These are phyloP conservation scores for Debaryomyces coudertii DNA, from an alignment of 1,139 yeast species.

Conservation along the genomic window DNA sequence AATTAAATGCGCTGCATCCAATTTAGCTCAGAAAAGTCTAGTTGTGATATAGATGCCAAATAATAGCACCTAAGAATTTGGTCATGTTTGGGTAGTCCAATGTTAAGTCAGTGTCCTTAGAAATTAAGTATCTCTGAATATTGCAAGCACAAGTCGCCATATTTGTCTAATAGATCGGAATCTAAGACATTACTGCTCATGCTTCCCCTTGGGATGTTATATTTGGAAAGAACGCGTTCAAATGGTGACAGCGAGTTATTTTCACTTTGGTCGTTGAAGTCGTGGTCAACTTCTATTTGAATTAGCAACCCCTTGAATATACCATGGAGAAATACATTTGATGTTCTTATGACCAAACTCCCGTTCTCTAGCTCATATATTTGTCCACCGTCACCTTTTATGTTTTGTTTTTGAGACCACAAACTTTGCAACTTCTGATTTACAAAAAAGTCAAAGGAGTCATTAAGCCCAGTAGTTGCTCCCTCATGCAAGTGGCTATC, in stretches of 20 bases:
- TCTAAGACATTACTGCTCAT: conserved; percentile 41
- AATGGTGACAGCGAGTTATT: conserved; percentile 25
- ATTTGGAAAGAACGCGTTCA: conserved; percentile 34
- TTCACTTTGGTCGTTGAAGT: conserved; percentile 11
- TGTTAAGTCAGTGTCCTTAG: conserved; percentile 17
- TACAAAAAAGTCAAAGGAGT: conserved; percentile 51
- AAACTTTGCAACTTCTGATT: conserved; percentile 65
- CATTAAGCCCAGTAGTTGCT: conserved; percentile 53
- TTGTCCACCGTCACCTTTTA: conserved; percentile 77
- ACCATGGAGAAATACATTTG: conserved; percentile 76
- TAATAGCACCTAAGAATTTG: not conserved
- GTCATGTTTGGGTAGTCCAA: conserved; percentile 1
- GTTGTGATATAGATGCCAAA: too few relatives aligned
- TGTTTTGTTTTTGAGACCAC: conserved; percentile 73
- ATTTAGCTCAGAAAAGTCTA: too few relatives aligned
- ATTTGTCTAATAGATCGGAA: conserved; percentile 28
- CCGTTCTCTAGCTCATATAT: conserved; percentile 58
- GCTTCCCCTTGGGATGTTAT: conserved; percentile 46
- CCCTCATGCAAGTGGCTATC: conserved; percentile 44
- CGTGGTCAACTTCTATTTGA: conserved; percentile 48
- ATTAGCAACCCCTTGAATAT: conserved; percentile 70
- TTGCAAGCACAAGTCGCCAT: conserved; percentile 51
- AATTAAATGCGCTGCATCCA: too few relatives aligned
- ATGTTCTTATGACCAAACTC: conserved; percentile 54
- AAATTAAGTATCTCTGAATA: conserved; percentile 49